A percentile compares a stretch with the other conserved stretches of the same genome.
phyloP scores from a whole-genome alignment of 805 yeast species.

The Barnettozyma siamensis region DNA sequence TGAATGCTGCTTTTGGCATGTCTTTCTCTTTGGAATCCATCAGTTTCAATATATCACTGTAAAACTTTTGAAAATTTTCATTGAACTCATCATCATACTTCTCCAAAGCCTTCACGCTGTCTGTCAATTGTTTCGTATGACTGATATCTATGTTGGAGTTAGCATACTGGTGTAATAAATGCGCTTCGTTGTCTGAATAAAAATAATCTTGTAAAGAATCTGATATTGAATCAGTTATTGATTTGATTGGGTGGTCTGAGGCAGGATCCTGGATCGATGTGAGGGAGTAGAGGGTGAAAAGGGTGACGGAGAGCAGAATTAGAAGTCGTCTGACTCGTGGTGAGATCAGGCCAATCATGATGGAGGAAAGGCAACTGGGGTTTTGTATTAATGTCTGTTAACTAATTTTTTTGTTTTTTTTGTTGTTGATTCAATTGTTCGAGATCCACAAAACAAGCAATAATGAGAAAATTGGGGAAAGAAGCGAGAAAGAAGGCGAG shows the following conservation, averaged over 20 bases:
- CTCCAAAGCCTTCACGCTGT: conserved; percentile 4
- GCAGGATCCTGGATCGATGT: conserved; percentile 3
- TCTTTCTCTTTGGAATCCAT: conserved; percentile 11
- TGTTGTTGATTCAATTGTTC: neutral
- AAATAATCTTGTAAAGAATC: conserved; percentile 7
- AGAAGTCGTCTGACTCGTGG: conserved; percentile 6
- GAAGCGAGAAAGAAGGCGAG: too few relatives aligned
- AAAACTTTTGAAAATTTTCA: conserved; percentile 13
- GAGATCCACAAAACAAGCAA: too few relatives aligned
- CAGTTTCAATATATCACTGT: conserved; percentile 7
- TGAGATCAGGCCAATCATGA: conserved; percentile 6
- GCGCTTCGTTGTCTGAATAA: neutral
- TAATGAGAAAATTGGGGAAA: too few relatives aligned
- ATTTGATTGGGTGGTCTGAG: neutral
- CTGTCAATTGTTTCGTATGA: conserved; percentile 4
- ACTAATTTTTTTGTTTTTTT: neutral
- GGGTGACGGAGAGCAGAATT: neutral
- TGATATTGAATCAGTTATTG: neutral
- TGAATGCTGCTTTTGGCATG: conserved; percentile 13
- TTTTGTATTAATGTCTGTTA: too few relatives aligned
- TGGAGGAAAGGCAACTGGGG: too few relatives aligned
- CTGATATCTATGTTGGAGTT: conserved; percentile 9
- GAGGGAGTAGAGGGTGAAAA: conserved; percentile 4
- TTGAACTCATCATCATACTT: conserved; percentile 7
- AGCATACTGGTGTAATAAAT: conserved; percentile 4